Base-by-base conservation (phyloP, 345 rosid genomes). In the Clarkia xantiana region DNA sequence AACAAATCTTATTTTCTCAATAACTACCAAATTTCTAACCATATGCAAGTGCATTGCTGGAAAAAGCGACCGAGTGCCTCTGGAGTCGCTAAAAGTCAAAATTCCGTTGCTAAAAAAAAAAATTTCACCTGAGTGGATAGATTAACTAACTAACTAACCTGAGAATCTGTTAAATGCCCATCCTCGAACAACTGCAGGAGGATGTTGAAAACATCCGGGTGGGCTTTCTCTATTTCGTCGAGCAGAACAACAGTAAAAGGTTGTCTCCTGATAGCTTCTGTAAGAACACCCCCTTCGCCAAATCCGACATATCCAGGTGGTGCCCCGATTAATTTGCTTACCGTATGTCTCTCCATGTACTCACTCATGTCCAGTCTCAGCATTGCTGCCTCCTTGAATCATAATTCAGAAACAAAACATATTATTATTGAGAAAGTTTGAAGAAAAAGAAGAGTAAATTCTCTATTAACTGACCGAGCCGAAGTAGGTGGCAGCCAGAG, bases 291-390 rank as follows among this genome's bases (percentile, higher is more conserved):
- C 12, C 94, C 98, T 65, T 86, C 94, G 63, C 81, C 98, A 63
- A 67, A 81, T 42, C 96, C 96, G 50, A 84, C 80, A 62, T 91
- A 91, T 58, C 98, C 98, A 0, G 96, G 96, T 42, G 98, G 98
- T 49, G 96, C 74, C 34, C 98, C 98, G 45, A 91, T 81, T 66
- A 91, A 61, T 68, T 91, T 91, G 73, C 96, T 91, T 53, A 91
- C 94, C 5, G 93, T 78, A 67, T 81, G 94, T 38, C 96, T 86
- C 79, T 91, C 98, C 98, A 91, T 91, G 62, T 81, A 91, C 68
- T 91, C 98, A 52, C 98, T 91, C 98, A 91, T 91, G 80, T 91
- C 98, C 73, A 91, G 61, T 68, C 98, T 78, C 65, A 91, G 71
- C 93, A 91, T 82, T 14, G 96, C 79, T 22, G 77, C 78, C 66